Base-by-base conservation (phyloP, 163 green algal species). In the Scenedesmus sp. region DNA sequence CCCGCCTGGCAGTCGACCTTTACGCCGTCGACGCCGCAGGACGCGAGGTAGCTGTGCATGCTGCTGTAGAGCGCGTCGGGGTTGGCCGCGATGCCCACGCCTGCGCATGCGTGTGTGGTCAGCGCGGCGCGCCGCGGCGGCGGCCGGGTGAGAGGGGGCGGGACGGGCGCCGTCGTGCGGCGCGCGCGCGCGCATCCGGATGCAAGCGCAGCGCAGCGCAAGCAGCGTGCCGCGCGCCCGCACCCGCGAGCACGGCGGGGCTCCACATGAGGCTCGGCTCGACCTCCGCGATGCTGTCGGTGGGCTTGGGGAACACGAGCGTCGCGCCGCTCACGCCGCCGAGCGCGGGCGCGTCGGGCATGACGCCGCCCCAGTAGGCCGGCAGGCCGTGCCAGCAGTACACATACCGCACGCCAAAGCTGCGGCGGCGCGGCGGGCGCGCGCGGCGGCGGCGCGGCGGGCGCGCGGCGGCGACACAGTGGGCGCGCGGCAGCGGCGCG, bases 1-100 rank as follows among this genome's bases (percentile, higher is more conserved):
- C 93, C 91, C 22, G 91, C 90, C 83, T 99, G 96, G 86, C 90
- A 97, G 88, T 99, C 96, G 58, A 98, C 96, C 85, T 99, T 99
- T 53, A 99, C 96, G 9, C 96, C 96, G 67, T 92, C 92, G 28
- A 99, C 88, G 7, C 96, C 96, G 73, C 83, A 75, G 33, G 47
- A 53, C 1, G 34, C 31, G 26, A 99, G 91, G 90, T 98, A 98
- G 48, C 57, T 60, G 84, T 99, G 96, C 92, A 99, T 97, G 84
- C 89, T 87, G 47, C 80, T 75, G 87, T 95, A 97, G 18, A 98
- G 88, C 2, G 42, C n/a, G 11, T 44, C 24, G 2, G 89, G 86
- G 60, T 94, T 81, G 2, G 85, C 57, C 0, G 95, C 83, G 2
- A 97, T 78, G 18, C 94, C 93, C 2, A 98, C 75, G 63, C 95